A percentile compares a stretch with the other conserved stretches of the same genome.
These are phyloP conservation scores for Psophocarpus tetragonolobus DNA, from an alignment of 306 rosid genomes.

Conservation along the genomic window DNA sequence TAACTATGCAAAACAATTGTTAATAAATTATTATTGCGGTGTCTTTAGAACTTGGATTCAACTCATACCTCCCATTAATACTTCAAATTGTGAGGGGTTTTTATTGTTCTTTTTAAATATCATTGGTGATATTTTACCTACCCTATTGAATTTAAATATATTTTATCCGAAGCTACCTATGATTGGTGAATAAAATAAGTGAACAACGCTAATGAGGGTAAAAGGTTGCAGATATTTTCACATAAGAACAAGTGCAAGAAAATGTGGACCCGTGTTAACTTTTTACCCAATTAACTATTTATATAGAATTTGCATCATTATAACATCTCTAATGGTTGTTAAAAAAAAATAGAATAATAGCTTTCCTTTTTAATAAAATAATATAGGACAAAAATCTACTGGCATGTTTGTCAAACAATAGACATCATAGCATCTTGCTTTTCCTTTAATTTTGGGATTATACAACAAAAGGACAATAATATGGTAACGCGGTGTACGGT, in stretches of 20 bases:
- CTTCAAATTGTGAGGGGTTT: too few species aligned
- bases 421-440: slow-evolving; percentile 40
- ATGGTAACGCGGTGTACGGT: neutral
- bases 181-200: neutral
- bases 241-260: neutral
- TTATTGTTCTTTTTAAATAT: too few species aligned
- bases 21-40: too few species aligned
- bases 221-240: neutral
- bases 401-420: slow-evolving; percentile 26
- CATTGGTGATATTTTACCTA: neutral
- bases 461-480: neutral
- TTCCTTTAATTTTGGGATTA: slow-evolving; percentile 33
- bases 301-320: neutral
- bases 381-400: neutral
- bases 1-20: too few species aligned
- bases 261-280: neutral
- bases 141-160: too few species aligned
- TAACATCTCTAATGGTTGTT: neutral
- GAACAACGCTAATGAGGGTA: too few species aligned
- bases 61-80: too few species aligned
- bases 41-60: too few species aligned
- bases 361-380: slow-evolving; percentile 18
- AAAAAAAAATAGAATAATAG: neutral
- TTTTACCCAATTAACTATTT: neutral
- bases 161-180: neutral